phyloP scores from a whole-genome alignment of 2,329 filamentous ascomycete genomes.

The Fusarium solani-melongenae region DNA sequence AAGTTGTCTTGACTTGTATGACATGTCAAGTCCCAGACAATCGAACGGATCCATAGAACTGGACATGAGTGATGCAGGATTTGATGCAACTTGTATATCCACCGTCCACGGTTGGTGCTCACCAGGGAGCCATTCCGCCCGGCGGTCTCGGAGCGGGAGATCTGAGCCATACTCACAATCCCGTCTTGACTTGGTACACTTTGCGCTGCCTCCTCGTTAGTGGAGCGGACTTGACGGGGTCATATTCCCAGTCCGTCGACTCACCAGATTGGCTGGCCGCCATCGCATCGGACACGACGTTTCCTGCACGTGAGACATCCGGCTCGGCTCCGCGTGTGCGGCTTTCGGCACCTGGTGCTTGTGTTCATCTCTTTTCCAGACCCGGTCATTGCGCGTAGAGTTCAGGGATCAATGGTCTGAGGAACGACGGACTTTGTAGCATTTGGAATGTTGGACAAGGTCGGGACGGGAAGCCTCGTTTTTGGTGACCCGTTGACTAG shows the following conservation, averaged over 20 bases:
- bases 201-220: slow-evolving; percentile 16
- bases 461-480: neutral
- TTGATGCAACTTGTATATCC: neutral
- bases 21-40: slow-evolving; percentile 35
- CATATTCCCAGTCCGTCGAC: neutral
- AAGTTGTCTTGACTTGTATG: slow-evolving; percentile 36
- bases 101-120: slow-evolving; percentile 38
- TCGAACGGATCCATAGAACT: slow-evolving; percentile 35
- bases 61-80: neutral
- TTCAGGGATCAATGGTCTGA: neutral
- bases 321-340: slow-evolving; percentile 34
- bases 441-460: neutral
- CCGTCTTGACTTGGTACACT: slow-evolving; percentile 20
- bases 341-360: slow-evolving; percentile 21
- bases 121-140: slow-evolving; percentile 28
- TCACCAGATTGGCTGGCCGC: slow-evolving; percentile 32
- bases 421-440: neutral
- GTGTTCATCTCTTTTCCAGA: neutral
- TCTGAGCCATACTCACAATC: slow-evolving; percentile 27
- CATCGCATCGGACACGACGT: slow-evolving; percentile 38
- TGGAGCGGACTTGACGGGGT: neutral
- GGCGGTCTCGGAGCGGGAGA: slow-evolving; percentile 40
- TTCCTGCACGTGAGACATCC: slow-evolving; percentile 38
- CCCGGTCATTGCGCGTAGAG: neutral
- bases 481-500: neutral